Evolutionary conservation across 2,329 filamentous ascomycete genomes (phyloP).

Genomic region (Colletotrichum sojae): DNA sequence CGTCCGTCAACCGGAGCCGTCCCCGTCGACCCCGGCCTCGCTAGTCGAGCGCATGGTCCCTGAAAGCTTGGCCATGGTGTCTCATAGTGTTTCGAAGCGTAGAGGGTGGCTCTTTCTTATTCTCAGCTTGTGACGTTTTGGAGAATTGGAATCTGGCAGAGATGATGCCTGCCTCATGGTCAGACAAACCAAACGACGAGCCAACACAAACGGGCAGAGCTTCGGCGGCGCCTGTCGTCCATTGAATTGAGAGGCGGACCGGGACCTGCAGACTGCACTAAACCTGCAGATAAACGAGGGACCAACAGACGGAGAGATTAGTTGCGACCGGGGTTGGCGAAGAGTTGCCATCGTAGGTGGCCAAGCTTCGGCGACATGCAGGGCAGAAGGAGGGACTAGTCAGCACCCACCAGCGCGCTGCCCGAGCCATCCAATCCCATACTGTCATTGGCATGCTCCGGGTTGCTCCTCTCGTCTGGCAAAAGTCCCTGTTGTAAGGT

Average conservation of each 20-base stretch:
- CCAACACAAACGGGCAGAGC: conserved; percentile 16
- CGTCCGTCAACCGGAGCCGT: conserved; percentile 18
- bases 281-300: conserved; percentile 39
- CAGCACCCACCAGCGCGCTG: conserved; percentile 29
- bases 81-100: conserved; percentile 32
- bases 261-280: neutral
- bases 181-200: neutral
- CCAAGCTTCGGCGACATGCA: conserved; percentile 32
- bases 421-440: conserved; percentile 25
- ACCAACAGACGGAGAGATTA: conserved; percentile 21
- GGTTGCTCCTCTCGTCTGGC: conserved; percentile 9
- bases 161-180: neutral
- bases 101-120: conserved; percentile 6
- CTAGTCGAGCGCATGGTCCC: conserved; percentile 21
- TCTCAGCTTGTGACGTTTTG: neutral
- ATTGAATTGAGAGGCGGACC: conserved; percentile 15
- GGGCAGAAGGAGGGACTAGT: conserved; percentile 18
- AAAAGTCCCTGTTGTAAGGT: conserved; percentile 5
- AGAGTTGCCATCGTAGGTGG: conserved; percentile 8
- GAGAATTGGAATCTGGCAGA: neutral
- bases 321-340: conserved; percentile 1
- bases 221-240: conserved; percentile 16
- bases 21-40: conserved; percentile 14
- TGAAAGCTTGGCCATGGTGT: conserved; percentile 29
- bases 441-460: neutral